phyloP scores from a whole-genome alignment of 225 moss, liverwort and hornwort genomes.

The Bryum argenteum region DNA sequence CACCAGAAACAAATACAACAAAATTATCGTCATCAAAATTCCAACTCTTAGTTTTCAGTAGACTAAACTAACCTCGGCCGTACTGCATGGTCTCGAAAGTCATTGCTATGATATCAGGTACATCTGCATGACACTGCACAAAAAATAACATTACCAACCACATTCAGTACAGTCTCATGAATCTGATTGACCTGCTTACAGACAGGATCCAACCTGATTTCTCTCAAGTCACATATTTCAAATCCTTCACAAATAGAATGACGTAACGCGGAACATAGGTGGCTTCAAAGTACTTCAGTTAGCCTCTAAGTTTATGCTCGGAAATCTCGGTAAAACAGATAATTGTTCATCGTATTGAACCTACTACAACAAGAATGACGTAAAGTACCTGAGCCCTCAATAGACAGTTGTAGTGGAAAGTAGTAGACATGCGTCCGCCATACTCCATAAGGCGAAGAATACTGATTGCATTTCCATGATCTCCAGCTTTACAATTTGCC shows the following conservation, averaged over 20 bases:
- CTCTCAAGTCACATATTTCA: conserved; percentile 14
- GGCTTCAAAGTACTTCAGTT: neutral
- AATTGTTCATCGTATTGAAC: conserved; percentile 1
- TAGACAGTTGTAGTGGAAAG: conserved; percentile 88
- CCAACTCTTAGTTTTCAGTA: conserved; percentile 6
- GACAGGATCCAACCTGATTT: conserved; percentile 6
- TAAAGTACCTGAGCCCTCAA: conserved; percentile 88
- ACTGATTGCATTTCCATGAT: conserved; percentile 79
- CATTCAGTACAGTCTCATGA: conserved; percentile 16
- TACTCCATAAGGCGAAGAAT: conserved; percentile 86
- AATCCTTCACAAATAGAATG: conserved; percentile 11
- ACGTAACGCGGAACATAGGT: neutral
- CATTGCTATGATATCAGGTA: conserved; percentile 86
- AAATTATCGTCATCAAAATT: conserved; percentile 13
- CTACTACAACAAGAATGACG: neutral
- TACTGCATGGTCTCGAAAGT: conserved; percentile 95
- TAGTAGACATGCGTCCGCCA: conserved; percentile 79
- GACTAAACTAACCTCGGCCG: conserved; percentile 73
- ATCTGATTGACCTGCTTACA: neutral
- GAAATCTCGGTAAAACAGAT: neutral
- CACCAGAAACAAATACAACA: conserved; percentile 7
- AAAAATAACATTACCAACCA: conserved; percentile 31
- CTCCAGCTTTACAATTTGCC: conserved; percentile 73
- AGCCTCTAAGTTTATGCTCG: conserved; percentile 19
- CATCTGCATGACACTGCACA: conserved; percentile 85